Evolutionary conservation across 768 basidiomycete species (phyloP).

Genomic region (Russula lepida): DNA sequence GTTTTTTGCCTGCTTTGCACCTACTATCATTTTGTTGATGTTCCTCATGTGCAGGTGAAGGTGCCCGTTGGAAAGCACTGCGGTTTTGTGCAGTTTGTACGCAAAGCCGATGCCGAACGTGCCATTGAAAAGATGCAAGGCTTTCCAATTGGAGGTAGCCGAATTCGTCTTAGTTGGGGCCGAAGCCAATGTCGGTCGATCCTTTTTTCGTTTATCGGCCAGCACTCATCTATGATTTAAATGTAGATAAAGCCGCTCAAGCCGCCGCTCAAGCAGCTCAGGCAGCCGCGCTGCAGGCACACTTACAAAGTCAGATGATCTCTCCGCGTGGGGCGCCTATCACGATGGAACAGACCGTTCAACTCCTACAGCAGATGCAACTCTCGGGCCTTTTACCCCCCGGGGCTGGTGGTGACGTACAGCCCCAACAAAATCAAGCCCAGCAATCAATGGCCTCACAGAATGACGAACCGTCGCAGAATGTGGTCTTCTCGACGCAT

Average conservation of each 20-base stretch:
- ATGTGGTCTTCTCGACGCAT: constrained; percentile 12
- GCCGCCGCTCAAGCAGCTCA: constrained; percentile 73
- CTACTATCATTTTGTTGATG: constrained; percentile 9
- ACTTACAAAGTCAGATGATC: constrained; percentile 28
- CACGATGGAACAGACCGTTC: constrained; percentile 55
- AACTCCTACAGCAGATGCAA: constrained; percentile 51
- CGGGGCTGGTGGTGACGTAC: constrained; percentile 19
- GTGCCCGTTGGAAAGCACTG: constrained; percentile 96
- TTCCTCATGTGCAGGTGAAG: constrained; percentile 56
- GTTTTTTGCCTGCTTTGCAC: constrained; percentile 14
- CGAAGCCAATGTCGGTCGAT: constrained; percentile 72
- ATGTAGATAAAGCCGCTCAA: constrained; percentile 79
- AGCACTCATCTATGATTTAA: constrained; percentile 1
- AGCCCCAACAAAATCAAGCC: constrained; percentile 19
- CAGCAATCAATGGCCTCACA: constrained; percentile 20
- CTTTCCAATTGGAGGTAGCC: constrained; percentile 86
- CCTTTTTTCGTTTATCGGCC: neutral
- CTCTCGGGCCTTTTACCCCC: constrained; percentile 32
- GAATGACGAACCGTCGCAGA: constrained; percentile 16
- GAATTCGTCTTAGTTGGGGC: constrained; percentile 90
- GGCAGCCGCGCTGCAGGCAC: constrained; percentile 56
- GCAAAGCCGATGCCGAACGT: constrained; percentile 82
- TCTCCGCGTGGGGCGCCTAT: constrained; percentile 25
- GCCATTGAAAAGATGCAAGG: constrained; percentile 98
- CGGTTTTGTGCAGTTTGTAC: constrained; percentile 92